phyloP scores from a whole-genome alignment of 192 early-diverging fungal genomes.

The Backusella mclennaniae region DNA sequence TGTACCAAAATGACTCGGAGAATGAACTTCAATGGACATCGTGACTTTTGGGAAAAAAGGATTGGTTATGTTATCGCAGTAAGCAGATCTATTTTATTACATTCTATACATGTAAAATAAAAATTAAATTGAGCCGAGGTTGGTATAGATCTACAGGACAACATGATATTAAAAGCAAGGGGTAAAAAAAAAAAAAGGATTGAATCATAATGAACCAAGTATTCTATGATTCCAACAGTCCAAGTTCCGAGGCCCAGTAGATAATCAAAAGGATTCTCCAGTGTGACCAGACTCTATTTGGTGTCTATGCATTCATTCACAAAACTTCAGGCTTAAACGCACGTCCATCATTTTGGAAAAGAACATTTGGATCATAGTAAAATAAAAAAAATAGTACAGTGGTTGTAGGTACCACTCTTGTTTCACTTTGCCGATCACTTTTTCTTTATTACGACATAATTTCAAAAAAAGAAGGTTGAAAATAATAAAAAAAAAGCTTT shows the following conservation, averaged over 20 bases:
- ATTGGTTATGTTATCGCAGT: conserved; percentile 13
- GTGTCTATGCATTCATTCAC: conserved; percentile 13
- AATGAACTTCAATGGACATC: not conserved
- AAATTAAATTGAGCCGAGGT: not conserved
- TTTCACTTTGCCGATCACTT: conserved; percentile 1
- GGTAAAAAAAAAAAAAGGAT: not conserved
- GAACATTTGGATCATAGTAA: not conserved
- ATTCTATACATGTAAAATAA: not conserved
- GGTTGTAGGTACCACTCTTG: not conserved
- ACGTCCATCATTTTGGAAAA: conserved; percentile 14
- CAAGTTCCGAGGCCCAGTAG: conserved; percentile 5
- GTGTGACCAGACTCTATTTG: conserved; percentile 16
- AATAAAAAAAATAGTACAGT: not conserved
- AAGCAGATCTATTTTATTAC: not conserved
- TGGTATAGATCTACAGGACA: not conserved
- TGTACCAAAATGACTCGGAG: conserved; percentile 2
- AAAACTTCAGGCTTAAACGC: conserved; percentile 5
- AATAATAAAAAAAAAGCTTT: not conserved
- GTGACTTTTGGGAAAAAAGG: conserved; percentile 15
- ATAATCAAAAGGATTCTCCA: not conserved
- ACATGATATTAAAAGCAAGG: not conserved
- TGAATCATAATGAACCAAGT: not conserved
- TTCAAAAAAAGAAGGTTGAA: not conserved
- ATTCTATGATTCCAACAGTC: not conserved
- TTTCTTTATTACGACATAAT: not conserved